These are phyloP conservation scores for Rhododendron kiyosumense DNA, from an alignment of 148 eudicot genomes.

Conservation along the genomic window DNA sequence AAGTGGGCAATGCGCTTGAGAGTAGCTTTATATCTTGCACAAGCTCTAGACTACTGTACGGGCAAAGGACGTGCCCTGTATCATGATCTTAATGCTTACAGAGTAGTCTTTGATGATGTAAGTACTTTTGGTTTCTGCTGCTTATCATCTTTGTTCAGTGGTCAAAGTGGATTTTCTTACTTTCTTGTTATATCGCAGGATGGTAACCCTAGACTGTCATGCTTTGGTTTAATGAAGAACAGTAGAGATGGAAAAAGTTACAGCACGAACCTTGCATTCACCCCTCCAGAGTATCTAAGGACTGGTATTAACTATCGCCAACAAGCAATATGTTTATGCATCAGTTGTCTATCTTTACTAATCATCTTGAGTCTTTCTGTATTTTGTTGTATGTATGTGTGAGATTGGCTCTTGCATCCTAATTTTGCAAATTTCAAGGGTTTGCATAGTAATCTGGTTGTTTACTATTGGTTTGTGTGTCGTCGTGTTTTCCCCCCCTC, in stretches of 20 bases:
- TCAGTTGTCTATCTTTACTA: background rate
- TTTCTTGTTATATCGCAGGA: constrained; percentile 39
- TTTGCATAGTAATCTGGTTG: background rate
- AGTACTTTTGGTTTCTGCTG: constrained; percentile 10
- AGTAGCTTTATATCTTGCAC: constrained; percentile 86
- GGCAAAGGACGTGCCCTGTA: constrained; percentile 84
- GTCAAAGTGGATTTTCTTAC: background rate
- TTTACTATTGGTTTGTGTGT: background rate
- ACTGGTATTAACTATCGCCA: constrained; percentile 50
- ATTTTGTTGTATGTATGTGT: background rate
- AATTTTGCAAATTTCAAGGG: background rate
- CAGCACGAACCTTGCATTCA: constrained; percentile 94
- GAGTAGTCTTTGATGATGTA: constrained; percentile 91
- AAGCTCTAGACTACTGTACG: constrained; percentile 92
- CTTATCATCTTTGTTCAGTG: background rate
- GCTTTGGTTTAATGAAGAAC: constrained; percentile 98
- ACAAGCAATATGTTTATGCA: background rate
- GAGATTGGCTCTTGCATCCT: background rate
- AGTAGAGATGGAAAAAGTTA: constrained; percentile 98
- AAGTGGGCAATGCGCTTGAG: constrained; percentile 96
- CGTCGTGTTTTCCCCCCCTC: background rate
- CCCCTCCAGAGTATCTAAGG: constrained; percentile 94
- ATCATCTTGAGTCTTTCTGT: background rate
- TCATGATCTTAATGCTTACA: constrained; percentile 96
- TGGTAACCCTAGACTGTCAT: constrained; percentile 82